Conservation (phyloP, 768 basidiomycete genomes). For the Hirschioporus abietinus region DNA sequence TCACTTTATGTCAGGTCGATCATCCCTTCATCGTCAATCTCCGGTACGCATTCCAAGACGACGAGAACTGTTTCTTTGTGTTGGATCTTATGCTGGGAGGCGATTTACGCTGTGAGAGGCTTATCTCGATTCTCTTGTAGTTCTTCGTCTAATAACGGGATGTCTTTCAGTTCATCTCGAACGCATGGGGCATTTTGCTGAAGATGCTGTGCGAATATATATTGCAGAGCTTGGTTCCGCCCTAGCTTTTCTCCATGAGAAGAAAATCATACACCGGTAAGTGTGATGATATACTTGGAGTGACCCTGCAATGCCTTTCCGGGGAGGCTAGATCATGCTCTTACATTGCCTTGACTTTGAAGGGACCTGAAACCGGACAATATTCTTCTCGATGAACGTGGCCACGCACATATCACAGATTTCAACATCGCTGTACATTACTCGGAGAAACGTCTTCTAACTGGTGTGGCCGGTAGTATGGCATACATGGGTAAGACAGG, state of each 20-base stretch:
- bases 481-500: constrained; percentile 85
- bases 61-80: constrained; percentile 98
- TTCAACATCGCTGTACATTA: constrained; percentile 99
- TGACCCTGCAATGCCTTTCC: neutral
- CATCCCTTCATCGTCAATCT: constrained; percentile 94
- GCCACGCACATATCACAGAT: constrained; percentile 95
- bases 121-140: neutral
- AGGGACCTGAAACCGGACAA: constrained; percentile 98
- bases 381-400: constrained; percentile 90
- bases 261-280: constrained; percentile 93
- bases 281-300: constrained; percentile 18
- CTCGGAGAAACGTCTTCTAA: constrained; percentile 74
- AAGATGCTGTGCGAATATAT: constrained; percentile 82
- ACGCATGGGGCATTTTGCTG: constrained; percentile 64
- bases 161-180: constrained; percentile 74
- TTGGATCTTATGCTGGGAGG: constrained; percentile 96
- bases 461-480: constrained; percentile 96
- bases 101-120: constrained; percentile 78
- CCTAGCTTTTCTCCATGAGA: constrained; percentile 85
- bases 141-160: constrained; percentile 6
- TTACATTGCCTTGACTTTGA: constrained; percentile 26
- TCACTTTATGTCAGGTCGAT: constrained; percentile 61
- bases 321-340: neutral
- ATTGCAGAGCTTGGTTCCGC: constrained; percentile 87
- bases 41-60: constrained; percentile 95